Conservation (phyloP, 179 eudicot genomes). For the Sideroxylon spinosum region DNA sequence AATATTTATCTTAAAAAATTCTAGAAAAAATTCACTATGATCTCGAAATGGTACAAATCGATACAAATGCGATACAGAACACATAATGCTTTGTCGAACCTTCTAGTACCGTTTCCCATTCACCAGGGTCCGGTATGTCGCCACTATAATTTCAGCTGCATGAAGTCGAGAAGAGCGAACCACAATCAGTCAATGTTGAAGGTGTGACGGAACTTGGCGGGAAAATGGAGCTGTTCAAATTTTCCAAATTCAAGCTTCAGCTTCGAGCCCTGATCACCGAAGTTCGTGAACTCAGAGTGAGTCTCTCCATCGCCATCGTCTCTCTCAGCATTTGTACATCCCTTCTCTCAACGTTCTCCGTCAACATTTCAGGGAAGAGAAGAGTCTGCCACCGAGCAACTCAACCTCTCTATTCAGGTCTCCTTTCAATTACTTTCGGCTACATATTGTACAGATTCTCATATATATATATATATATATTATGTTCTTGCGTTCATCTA, state of each 20-base stretch:
- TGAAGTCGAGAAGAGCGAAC: too few relatives aligned
- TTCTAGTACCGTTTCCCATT: too few relatives aligned
- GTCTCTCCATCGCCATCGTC: not conserved
- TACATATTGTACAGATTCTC: not conserved
- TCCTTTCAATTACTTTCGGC: not conserved
- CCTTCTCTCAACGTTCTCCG: not conserved
- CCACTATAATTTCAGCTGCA: too few relatives aligned
- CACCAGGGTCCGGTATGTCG: too few relatives aligned
- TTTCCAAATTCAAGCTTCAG: slow-evolving; percentile 49
- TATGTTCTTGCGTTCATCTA: not conserved
- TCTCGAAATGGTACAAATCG: too few relatives aligned
- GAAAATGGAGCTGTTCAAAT: slow-evolving; percentile 51
- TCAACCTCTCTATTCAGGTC: slow-evolving; percentile 41
- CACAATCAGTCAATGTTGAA: too few relatives aligned
- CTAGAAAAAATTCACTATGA: too few relatives aligned
- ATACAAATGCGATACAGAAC: too few relatives aligned
- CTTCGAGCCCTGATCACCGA: slow-evolving; percentile 51
- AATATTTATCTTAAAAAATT: too few relatives aligned
- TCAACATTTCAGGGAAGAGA: slow-evolving; percentile 40
- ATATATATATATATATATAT: not conserved
- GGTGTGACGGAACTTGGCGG: slow-evolving; percentile 24
- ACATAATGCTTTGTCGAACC: too few relatives aligned
- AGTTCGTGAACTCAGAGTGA: slow-evolving; percentile 44
- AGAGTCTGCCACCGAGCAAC: slow-evolving; percentile 36
- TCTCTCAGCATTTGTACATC: slow-evolving; percentile 3